Evolutionary conservation across 2,329 filamentous ascomycete species (phyloP), one percentile per base, ranked within the genome.

Genomic region (Sporothrix curviconia): DNA sequence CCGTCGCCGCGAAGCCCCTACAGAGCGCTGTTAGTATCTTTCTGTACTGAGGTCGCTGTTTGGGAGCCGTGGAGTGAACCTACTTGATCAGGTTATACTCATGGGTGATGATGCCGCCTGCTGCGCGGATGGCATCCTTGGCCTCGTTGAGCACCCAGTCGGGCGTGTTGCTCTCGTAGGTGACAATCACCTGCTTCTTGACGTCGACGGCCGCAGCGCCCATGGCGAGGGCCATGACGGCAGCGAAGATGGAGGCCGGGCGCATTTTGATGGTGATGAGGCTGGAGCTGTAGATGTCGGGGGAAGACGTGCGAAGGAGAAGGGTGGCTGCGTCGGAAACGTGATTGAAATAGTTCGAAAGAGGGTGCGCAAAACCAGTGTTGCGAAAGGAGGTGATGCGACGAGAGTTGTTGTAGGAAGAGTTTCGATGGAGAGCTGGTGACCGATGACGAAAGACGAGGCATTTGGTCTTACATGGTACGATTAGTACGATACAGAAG

Each of bases 1-100:
- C 85, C 62, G 86, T 83, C 53, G 86, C 87, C 32, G 89, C 83
- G 69, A 95, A 94, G 47, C 86, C 90, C 74, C 89, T 94, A n/a
- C n/a, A n/a, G n/a, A n/a, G 60, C 28, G 14, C 15, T 37, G 67
- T 73, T 63, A 74, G 66, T 55, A n/a, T 24, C 22, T 22, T n/a
- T n/a, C n/a, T n/a, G n/a, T n/a, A n/a, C n/a, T n/a, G n/a, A n/a
- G n/a, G n/a, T n/a, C n/a, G n/a, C n/a, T n/a, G n/a, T n/a, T n/a
- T n/a, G n/a, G n/a, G n/a, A n/a, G n/a, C n/a, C n/a, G n/a, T n/a
- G n/a, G n/a, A n/a, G n/a, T n/a, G n/a, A n/a, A 64, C 84, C 69
- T 79, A 90, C 86, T 83, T 82, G 71, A 86, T 81, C 58, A 85
- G 68, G 47, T 75, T 74, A 71, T 90, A 94, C 66, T 86, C 81